These are phyloP conservation scores for Takashimella koratensis DNA, from an alignment of 1,284 basidiomycete species.

Conservation along the genomic window DNA sequence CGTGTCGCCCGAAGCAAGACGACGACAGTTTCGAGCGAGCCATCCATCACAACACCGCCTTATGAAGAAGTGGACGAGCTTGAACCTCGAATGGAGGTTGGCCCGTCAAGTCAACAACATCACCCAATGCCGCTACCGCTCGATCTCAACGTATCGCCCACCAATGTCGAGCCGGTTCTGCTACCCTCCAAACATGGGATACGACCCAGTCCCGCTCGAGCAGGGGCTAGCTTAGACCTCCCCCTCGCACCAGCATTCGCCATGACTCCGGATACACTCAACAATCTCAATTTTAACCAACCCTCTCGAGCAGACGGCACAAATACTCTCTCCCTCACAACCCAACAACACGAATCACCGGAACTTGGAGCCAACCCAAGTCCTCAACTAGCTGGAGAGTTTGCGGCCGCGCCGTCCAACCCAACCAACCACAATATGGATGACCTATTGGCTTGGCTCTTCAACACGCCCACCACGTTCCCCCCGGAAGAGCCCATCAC, in stretches of 20 bases:
- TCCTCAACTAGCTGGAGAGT: neutral
- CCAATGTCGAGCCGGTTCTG: neutral
- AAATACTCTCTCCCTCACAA: neutral
- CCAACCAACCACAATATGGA: constrained; percentile 7
- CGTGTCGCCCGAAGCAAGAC: neutral
- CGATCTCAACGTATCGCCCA: neutral
- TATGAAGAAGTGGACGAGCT: no score
- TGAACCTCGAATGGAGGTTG: neutral
- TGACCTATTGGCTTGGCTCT: constrained; percentile 18
- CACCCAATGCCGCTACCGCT: neutral
- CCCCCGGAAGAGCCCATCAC: neutral
- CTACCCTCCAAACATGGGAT: neutral
- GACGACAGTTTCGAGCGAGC: neutral
- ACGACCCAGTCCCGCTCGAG: constrained; percentile 6
- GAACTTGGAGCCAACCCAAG: neutral
- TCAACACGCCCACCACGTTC: constrained; percentile 7
- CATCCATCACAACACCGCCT: neutral
- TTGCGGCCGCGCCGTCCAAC: neutral
- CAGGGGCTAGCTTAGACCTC: constrained; percentile 10
- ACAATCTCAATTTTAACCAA: constrained; percentile 5
- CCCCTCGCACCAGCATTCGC: constrained; percentile 17
- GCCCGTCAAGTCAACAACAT: neutral
- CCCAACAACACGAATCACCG: neutral
- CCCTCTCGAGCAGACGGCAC: neutral
- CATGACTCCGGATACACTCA: constrained; percentile 16